These are phyloP conservation scores for Ambrosia hybrid DNA, from an alignment of 140 eudicot genomes.

Conservation along the genomic window DNA sequence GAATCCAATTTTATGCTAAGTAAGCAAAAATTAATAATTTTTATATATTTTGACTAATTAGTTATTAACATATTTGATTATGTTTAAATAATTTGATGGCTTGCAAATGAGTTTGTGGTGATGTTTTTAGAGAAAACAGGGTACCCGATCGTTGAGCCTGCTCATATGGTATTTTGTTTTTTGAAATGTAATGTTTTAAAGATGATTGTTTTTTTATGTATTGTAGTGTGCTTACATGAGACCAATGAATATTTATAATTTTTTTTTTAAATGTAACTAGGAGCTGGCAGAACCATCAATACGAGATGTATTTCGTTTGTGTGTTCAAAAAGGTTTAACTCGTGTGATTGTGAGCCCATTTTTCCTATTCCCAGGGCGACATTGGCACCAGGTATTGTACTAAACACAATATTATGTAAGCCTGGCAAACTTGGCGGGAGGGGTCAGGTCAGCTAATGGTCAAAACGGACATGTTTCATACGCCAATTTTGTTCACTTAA, in stretches of 20 bases:
- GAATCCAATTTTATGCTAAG: slow-evolving; percentile 91
- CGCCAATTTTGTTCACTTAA: too few relatives aligned
- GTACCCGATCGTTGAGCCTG: slow-evolving; percentile 92
- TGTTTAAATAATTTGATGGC: slow-evolving; percentile 14
- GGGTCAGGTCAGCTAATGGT: neutral
- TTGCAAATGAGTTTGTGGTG: slow-evolving; percentile 81
- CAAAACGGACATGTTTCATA: neutral
- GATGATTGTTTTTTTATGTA: too few relatives aligned
- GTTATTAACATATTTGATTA: too few relatives aligned
- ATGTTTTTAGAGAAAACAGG: slow-evolving; percentile 82
- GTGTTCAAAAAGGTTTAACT: slow-evolving; percentile 77
- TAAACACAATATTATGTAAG: neutral
- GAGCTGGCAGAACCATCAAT: slow-evolving; percentile 94
- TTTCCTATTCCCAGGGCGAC: slow-evolving; percentile 93
- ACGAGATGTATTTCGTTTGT: slow-evolving; percentile 68
- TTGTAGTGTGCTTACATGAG: slow-evolving; percentile 5
- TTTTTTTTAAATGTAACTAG: slow-evolving; percentile 32
- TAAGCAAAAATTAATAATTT: slow-evolving; percentile 21
- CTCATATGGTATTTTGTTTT: slow-evolving; percentile 76
- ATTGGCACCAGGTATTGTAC: slow-evolving; percentile 68
- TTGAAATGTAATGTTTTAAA: neutral
- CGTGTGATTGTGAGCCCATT: slow-evolving; percentile 93
- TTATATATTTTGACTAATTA: too few relatives aligned
- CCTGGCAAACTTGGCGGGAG: neutral
- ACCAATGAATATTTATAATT: slow-evolving; percentile 14